Conservation (phyloP, 768 basidiomycete species). For the Collybia nuda region DNA sequence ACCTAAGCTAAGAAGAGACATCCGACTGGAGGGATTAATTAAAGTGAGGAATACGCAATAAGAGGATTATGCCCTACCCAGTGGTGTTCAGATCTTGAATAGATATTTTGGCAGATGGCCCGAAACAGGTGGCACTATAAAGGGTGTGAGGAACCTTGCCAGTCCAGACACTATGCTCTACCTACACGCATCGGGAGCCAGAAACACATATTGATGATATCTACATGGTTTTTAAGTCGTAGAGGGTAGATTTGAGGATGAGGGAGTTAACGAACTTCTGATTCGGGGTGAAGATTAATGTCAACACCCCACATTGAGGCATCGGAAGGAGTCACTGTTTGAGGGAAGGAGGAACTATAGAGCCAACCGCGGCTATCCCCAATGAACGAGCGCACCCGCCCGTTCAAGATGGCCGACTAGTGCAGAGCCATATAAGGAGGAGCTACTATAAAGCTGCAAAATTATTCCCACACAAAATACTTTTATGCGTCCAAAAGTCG, state of each 20-base stretch:
- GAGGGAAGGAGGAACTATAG: slow-evolving; percentile 28
- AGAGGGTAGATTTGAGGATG: background rate
- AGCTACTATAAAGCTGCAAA: background rate
- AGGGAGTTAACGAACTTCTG: slow-evolving; percentile 27
- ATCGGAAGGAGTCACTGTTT: slow-evolving; percentile 8
- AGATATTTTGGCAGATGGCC: slow-evolving; percentile 49
- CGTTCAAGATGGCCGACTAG: slow-evolving; percentile 33
- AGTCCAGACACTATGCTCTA: slow-evolving; percentile 8
- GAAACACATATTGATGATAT: slow-evolving; percentile 53
- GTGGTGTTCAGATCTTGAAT: slow-evolving; percentile 40
- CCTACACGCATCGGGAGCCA: slow-evolving; percentile 50
- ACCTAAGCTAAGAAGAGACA: slow-evolving; percentile 34
- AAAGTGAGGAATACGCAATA: background rate
- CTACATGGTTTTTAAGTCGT: slow-evolving; percentile 26
- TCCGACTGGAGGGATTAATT: slow-evolving; percentile 26
- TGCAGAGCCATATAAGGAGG: background rate
- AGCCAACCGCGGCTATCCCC: slow-evolving; percentile 58
- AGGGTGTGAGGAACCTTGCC: background rate
- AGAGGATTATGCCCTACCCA: slow-evolving; percentile 30
- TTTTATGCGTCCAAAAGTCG: slow-evolving; percentile 38
- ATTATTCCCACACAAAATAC: slow-evolving; percentile 42
- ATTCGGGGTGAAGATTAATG: slow-evolving; percentile 38
- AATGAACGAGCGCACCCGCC: slow-evolving; percentile 34
- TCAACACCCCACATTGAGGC: slow-evolving; percentile 39
- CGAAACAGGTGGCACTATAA: slow-evolving; percentile 56